phyloP scores from a whole-genome alignment of 2,329 filamentous ascomycete genomes.

The Curvularia eragrostidis region DNA sequence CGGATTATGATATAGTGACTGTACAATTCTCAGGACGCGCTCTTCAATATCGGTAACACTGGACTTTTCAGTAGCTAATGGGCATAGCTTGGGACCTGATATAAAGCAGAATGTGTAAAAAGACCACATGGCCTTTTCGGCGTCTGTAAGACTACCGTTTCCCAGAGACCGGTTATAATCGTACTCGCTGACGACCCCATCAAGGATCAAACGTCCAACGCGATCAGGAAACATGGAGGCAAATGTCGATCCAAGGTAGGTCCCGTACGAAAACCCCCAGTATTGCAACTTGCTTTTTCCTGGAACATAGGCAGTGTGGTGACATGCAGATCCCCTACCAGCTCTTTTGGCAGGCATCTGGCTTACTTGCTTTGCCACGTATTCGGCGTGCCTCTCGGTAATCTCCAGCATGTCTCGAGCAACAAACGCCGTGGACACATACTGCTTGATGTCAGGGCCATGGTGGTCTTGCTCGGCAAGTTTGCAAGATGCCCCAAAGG shows the following conservation, averaged over 20 bases:
- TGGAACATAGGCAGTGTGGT: slow-evolving; percentile 7
- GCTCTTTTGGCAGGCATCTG: slow-evolving; percentile 5
- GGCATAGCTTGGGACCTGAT: slow-evolving; percentile 51
- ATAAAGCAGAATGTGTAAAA: slow-evolving; percentile 56
- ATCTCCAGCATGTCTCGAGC: slow-evolving; percentile 60
- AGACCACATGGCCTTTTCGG: slow-evolving; percentile 52
- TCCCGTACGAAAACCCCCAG: slow-evolving; percentile 59
- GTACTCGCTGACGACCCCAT: slow-evolving; percentile 54
- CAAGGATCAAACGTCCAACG: slow-evolving; percentile 49
- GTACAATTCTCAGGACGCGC: slow-evolving; percentile 41
- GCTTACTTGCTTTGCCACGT: slow-evolving; percentile 23
- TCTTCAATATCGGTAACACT: slow-evolving; percentile 46
- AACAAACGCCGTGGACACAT: slow-evolving; percentile 56
- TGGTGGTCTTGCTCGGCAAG: slow-evolving; percentile 30
- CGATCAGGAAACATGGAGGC: slow-evolving; percentile 50
- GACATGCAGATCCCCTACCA: background rate
- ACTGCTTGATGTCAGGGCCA: slow-evolving; percentile 50
- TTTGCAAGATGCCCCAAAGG: slow-evolving; percentile 43
- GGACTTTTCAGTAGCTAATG: slow-evolving; percentile 47
- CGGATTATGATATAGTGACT: slow-evolving; percentile 51
- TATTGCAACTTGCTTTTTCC: slow-evolving; percentile 49
- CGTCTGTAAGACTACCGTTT: slow-evolving; percentile 52
- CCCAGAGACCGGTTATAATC: slow-evolving; percentile 49
- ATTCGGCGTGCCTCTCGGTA: slow-evolving; percentile 53
- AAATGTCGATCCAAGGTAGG: slow-evolving; percentile 50